These are phyloP conservation scores for Cinnamomum micranthum DNA, from an alignment of 164 flowering plant genomes.

Conservation along the genomic window DNA sequence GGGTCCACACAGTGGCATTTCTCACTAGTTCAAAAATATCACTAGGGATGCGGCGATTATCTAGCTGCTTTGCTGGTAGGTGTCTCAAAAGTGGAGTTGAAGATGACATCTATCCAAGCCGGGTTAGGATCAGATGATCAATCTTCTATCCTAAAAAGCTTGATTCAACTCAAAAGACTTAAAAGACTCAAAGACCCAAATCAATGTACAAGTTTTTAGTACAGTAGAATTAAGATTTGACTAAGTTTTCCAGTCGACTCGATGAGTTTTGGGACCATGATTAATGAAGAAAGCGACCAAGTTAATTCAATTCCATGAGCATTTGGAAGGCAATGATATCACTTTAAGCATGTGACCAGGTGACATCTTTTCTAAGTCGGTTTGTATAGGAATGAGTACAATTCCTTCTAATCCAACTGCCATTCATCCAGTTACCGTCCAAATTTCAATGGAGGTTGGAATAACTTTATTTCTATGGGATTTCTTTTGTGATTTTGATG, in stretches of 20 bases:
- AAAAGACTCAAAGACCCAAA: background rate
- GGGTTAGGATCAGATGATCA: background rate
- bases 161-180: background rate
- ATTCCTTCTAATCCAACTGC: slow-evolving; percentile 4
- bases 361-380: no score
- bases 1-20: background rate
- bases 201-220: background rate
- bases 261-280: no score
- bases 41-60: slow-evolving; percentile 19
- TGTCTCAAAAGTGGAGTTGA: background rate
- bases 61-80: background rate
- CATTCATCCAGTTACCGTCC: background rate
- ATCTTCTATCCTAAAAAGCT: no score
- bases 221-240: background rate
- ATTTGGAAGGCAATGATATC: background rate
- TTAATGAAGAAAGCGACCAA: no score
- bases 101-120: background rate
- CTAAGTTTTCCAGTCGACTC: background rate
- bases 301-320: background rate
- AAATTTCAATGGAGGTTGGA: slow-evolving; percentile 2
- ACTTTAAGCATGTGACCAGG: background rate
- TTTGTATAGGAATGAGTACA: background rate
- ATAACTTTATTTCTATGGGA: background rate
- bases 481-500: slow-evolving; percentile 1
- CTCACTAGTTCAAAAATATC: slow-evolving; percentile 1